A percentile compares a stretch with the other conserved stretches of the same genome.
Evolutionary conservation across 371 early-diverging fungal genomes (phyloP).

Genomic region (Rhizopus delemar): DNA sequence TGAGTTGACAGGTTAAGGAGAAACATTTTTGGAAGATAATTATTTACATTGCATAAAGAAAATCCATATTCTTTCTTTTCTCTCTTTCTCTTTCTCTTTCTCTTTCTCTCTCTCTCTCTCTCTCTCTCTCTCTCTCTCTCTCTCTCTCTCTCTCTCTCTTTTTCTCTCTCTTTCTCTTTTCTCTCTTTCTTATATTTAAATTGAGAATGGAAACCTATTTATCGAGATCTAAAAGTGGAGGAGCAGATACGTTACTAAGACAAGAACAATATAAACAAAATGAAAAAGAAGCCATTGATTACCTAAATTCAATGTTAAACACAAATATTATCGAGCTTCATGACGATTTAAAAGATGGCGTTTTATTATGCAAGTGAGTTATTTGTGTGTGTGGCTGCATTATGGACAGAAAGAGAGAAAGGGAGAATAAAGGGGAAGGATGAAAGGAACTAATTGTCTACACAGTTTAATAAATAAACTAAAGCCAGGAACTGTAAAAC

Average conservation of each 20-base stretch:
- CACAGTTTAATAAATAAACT: constrained; percentile 48
- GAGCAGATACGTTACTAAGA: constrained; percentile 34
- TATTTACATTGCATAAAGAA: too few relatives aligned
- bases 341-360: constrained; percentile 45
- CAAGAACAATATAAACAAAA: constrained; percentile 37
- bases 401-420: constrained; percentile 2
- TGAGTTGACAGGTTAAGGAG: too few relatives aligned
- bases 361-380: constrained; percentile 52
- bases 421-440: constrained; percentile 2
- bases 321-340: constrained; percentile 42
- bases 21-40: too few relatives aligned
- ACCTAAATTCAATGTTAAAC: constrained; percentile 30
- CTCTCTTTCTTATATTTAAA: constrained; percentile 10
- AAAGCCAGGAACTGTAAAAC: constrained; percentile 48
- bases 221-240: constrained; percentile 38
- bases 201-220: constrained; percentile 24
- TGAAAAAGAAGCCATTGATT: constrained; percentile 37
- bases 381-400: neutral
- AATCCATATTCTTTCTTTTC: too few relatives aligned
- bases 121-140: constrained; percentile 1
- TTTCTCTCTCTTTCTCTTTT: constrained; percentile 5
- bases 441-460: neutral
- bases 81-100: neutral
- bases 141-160: neutral
- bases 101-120: constrained; percentile 5